Conservation (phyloP, 345 rosid species). For the Dipteronia dyeriana region DNA sequence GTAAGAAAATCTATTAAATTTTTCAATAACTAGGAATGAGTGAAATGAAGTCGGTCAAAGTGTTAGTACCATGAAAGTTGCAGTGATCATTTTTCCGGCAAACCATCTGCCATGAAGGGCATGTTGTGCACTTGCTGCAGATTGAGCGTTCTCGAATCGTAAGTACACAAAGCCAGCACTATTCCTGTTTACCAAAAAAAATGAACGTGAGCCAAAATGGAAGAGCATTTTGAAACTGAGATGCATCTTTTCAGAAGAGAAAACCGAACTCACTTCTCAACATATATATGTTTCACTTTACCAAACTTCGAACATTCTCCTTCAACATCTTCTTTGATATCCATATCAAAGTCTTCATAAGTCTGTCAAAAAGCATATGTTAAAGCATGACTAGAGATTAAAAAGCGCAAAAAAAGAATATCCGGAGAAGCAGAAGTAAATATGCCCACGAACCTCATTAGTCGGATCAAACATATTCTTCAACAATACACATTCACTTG, state of each 20-base stretch:
- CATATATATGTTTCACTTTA: slow-evolving; percentile 64
- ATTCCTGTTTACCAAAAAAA: slow-evolving; percentile 50
- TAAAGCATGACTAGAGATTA: slow-evolving; percentile 1
- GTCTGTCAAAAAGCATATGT: slow-evolving; percentile 47
- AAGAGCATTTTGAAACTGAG: not conserved
- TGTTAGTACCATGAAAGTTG: slow-evolving; percentile 69
- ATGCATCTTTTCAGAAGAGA: not conserved
- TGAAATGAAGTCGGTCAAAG: not conserved
- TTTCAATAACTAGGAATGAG: not conserved
- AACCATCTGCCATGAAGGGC: slow-evolving; percentile 98
- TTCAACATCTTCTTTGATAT: slow-evolving; percentile 88
- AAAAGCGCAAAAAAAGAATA: not conserved
- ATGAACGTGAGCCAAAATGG: not conserved
- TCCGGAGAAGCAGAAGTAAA: not conserved
- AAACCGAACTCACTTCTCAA: slow-evolving; percentile 65
- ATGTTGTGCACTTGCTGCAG: slow-evolving; percentile 73
- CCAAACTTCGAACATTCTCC: slow-evolving; percentile 88
- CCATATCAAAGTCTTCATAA: slow-evolving; percentile 79
- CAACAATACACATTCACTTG: slow-evolving; percentile 76
- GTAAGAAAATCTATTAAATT: not conserved
- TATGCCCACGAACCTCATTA: slow-evolving; percentile 54
- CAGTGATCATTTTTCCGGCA: slow-evolving; percentile 97
- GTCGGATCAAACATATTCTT: slow-evolving; percentile 96
- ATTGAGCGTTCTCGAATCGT: slow-evolving; percentile 59
- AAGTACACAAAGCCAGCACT: slow-evolving; percentile 86